Evolutionary conservation across 1,284 basidiomycete genomes (phyloP), one percentile per base, ranked within the genome.

Genomic region (Puccinia coronata): DNA sequence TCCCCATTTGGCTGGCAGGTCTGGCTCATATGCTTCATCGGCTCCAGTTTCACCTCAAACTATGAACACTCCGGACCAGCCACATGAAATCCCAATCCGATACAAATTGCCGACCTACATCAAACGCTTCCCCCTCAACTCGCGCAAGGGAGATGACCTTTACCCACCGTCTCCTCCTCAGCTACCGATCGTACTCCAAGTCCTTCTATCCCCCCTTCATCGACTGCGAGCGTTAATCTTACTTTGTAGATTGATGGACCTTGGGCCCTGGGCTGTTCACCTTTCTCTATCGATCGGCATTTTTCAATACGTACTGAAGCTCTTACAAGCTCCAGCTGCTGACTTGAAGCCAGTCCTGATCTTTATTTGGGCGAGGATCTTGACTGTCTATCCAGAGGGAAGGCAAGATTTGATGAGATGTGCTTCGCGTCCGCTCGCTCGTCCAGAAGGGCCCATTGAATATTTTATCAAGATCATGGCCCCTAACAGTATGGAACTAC

Each of bases 241-340:
- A 74, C 61, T 81, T 3, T 81, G 79, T 53, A 49, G 79, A 73
- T 74, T 81, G 14, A 81, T 81, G 79, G 79, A 81, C 36, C 70
- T 81, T 41, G 79, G 79, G 31, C 79, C 79, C 63, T 81, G 79
- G 79, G 79, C 79, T 55, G 79, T 81, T 69, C 79, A 81, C 43
- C 61, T 81, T 5, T 81, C 79, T 16, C 34, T 81, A n/a, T 81
- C 79, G 34, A 81, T 81, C 25, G 79, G 79, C 6, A 81, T 81
- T 43, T 81, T 81, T 69, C 79, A 81, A 74, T 81, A 81, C 59
- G 79, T 81, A 1, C 59, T 81, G 47, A 81, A 81, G 25, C 59
- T 81, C 14, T 67, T 81, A 39, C 79, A 81, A 81, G 79, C 79
- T 25, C 79, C 79, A 34, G 71, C 79, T 23, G 79, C 79, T 31